phyloP scores from a whole-genome alignment of 306 rosid genomes.

The Betula pendula region DNA sequence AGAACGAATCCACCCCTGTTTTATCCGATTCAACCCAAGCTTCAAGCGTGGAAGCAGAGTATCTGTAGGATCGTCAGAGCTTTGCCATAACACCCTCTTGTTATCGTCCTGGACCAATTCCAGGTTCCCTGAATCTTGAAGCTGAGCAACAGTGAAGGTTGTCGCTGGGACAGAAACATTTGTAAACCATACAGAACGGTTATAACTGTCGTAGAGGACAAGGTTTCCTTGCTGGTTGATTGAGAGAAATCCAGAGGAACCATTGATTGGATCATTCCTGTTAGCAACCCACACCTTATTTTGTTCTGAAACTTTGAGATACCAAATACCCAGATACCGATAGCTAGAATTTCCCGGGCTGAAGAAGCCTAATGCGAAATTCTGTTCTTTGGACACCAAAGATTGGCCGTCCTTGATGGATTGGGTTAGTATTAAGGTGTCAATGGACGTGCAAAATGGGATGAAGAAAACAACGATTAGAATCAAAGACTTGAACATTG shows the following conservation, averaged over 20 bases:
- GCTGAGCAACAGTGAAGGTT: not conserved
- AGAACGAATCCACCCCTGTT: not conserved
- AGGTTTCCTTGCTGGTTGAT: not conserved
- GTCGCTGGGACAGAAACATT: not conserved
- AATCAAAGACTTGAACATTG: not conserved
- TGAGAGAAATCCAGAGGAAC: not conserved
- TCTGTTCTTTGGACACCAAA: not conserved
- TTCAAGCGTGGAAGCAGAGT: not conserved
- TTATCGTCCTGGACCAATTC: not conserved
- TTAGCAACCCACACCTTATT: not conserved
- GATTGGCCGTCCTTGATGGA: not conserved
- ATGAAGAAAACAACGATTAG: not conserved
- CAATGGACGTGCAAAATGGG: not conserved
- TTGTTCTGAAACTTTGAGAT: not conserved
- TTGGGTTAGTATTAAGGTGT: not conserved
- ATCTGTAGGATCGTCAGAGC: not conserved
- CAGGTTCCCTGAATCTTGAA: not conserved
- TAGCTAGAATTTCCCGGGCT: not conserved
- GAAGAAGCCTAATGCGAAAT: not conserved
- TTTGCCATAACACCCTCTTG: not conserved
- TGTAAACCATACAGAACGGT: not conserved
- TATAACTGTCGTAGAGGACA: not conserved
- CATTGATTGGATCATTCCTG: not conserved
- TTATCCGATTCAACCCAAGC: not conserved
- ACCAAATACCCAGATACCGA: not conserved